phyloP scores from a whole-genome alignment of 2,329 filamentous ascomycete genomes.

The Neopestalotiopsis sp. region DNA sequence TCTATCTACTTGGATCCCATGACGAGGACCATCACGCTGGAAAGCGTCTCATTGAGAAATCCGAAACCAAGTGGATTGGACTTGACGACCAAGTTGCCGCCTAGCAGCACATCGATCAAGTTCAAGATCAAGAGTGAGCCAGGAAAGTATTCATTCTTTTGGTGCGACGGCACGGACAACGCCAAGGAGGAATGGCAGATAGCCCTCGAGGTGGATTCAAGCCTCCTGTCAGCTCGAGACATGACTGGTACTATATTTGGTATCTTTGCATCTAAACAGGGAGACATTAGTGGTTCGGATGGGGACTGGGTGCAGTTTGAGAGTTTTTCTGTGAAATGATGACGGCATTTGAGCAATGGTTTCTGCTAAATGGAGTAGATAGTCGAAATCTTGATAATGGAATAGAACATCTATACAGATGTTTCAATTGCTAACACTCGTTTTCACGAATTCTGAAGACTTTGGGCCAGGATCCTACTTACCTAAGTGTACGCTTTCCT shows the following conservation, averaged over 20 bases:
- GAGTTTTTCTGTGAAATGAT: rapidly evolving
- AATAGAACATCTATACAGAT: too few relatives aligned
- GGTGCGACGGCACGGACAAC: neutral
- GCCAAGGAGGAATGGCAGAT: neutral
- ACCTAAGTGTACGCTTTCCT: too few relatives aligned
- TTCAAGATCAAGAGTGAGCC: neutral
- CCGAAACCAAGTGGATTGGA: neutral
- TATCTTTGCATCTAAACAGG: neutral
- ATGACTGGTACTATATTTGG: conserved; percentile 8
- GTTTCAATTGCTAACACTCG: too few relatives aligned
- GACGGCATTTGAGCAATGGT: neutral
- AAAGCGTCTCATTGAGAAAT: neutral
- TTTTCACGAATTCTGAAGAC: too few relatives aligned
- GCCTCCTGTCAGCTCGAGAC: neutral
- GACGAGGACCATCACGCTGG: neutral
- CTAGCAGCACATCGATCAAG: neutral
- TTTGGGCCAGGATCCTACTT: too few relatives aligned
- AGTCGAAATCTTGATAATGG: too few relatives aligned
- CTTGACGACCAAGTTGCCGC: neutral
- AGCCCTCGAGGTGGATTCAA: neutral
- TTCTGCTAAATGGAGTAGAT: neutral
- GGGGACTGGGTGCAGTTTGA: neutral
- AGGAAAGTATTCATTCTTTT: neutral
- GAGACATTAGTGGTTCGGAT: neutral
- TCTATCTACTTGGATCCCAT: neutral